Percentiles rank a stretch among this genome's conserved stretches.
phyloP scores from a whole-genome alignment of 2,329 filamentous ascomycete species.

The Phialocephala subalpina region DNA sequence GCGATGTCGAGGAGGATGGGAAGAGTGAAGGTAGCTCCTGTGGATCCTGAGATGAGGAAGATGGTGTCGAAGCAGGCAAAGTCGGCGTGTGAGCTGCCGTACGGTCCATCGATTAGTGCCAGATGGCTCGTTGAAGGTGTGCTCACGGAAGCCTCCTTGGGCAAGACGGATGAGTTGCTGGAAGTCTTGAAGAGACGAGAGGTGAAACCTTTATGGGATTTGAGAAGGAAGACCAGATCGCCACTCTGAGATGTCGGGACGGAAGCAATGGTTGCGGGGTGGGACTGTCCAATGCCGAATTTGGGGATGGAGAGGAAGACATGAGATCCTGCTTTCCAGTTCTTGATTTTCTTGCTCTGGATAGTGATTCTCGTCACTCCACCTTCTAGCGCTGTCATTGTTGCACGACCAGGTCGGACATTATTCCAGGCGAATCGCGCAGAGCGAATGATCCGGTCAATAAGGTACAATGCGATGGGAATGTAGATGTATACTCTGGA shows the following conservation, averaged over 20 bases:
- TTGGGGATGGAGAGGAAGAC: slow-evolving; percentile 67
- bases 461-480: slow-evolving; percentile 36
- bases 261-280: slow-evolving; percentile 67
- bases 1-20: slow-evolving; percentile 71
- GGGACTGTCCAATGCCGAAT: slow-evolving; percentile 62
- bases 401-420: slow-evolving; percentile 36
- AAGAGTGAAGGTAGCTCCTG: slow-evolving; percentile 80
- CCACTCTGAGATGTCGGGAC: slow-evolving; percentile 60
- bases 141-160: slow-evolving; percentile 16
- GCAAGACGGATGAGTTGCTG: slow-evolving; percentile 21
- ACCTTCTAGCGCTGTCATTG: slow-evolving; percentile 43
- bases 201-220: slow-evolving; percentile 65
- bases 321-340: slow-evolving; percentile 59
- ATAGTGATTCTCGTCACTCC: slow-evolving; percentile 48
- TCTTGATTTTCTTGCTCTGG: slow-evolving; percentile 44
- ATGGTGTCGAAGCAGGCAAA: slow-evolving; percentile 68
- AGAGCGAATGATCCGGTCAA: slow-evolving; percentile 39
- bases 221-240: slow-evolving; percentile 67
- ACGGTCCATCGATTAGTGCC: slow-evolving; percentile 62
- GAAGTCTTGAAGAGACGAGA: slow-evolving; percentile 58
- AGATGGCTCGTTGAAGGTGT: slow-evolving; percentile 35
- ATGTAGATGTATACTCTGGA: slow-evolving; percentile 41
- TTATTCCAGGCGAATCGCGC: slow-evolving; percentile 46
- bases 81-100: slow-evolving; percentile 54
- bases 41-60: slow-evolving; percentile 65